These are phyloP conservation scores for Fraxinus sp. DNA, from an alignment of 305 asterid species.

Conservation along the genomic window DNA sequence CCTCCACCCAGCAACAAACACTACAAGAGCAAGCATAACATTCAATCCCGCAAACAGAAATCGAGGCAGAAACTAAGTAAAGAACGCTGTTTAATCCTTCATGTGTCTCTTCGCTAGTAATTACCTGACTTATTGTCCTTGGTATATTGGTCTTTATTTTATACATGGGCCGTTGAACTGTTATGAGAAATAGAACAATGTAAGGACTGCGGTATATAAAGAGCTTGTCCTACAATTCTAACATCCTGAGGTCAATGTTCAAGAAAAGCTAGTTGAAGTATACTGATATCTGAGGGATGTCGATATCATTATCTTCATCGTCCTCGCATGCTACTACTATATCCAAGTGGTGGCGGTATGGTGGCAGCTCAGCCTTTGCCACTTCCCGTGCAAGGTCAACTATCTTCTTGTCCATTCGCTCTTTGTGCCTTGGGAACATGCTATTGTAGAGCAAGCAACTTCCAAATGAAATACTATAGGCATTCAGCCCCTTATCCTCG, in stretches of 20 bases:
- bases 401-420: slow-evolving; percentile 74
- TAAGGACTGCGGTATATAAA: neutral
- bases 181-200: neutral
- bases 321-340: slow-evolving; percentile 89
- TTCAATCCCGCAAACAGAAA: neutral
- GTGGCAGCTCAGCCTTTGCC: slow-evolving; percentile 75
- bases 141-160: neutral
- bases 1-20: neutral
- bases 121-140: neutral
- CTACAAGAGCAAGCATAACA: neutral
- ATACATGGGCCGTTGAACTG: neutral
- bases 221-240: slow-evolving; percentile 15
- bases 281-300: slow-evolving; percentile 75
- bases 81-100: neutral
- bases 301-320: slow-evolving; percentile 81
- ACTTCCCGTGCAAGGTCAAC: slow-evolving; percentile 71
- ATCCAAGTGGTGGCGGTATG: slow-evolving; percentile 69
- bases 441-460: slow-evolving; percentile 79
- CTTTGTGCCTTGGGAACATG: slow-evolving; percentile 85
- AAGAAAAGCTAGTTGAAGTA: slow-evolving; percentile 50
- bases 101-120: neutral
- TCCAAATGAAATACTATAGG: slow-evolving; percentile 87
- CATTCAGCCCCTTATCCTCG: slow-evolving; percentile 67
- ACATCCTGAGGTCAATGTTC: slow-evolving; percentile 4
- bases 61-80: neutral